phyloP scores from a whole-genome alignment of 768 basidiomycete species.

The Leccinum uliginosum region DNA sequence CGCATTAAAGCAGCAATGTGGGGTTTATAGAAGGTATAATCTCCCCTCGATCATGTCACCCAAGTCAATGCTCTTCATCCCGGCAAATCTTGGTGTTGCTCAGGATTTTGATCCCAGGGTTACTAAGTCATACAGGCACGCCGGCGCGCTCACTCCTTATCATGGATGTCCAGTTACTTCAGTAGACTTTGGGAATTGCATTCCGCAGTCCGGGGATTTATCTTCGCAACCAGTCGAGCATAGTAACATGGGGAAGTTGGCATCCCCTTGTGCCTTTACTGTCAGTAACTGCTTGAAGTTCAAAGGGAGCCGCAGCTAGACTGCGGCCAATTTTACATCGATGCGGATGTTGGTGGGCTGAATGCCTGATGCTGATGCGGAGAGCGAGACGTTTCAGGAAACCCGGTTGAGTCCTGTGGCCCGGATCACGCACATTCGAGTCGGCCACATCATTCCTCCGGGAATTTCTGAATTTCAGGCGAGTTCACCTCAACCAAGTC shows the following conservation, averaged over 20 bases:
- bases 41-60: constrained; percentile 8
- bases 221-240: not conserved
- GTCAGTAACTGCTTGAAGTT: not conserved
- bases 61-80: not conserved
- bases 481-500: not conserved
- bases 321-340: not conserved
- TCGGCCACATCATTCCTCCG: no score
- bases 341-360: not conserved
- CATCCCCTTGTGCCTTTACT: not conserved
- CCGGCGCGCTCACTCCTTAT: no score
- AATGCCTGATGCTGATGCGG: no score
- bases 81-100: not conserved
- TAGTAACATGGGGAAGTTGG: not conserved
- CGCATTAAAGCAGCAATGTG: not conserved
- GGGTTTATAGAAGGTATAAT: not conserved
- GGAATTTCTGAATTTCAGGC: no score
- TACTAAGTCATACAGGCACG: no score
- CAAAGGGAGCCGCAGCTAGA: not conserved
- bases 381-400: no score
- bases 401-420: no score
- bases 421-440: no score
- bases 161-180: not conserved
- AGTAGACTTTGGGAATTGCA: not conserved
- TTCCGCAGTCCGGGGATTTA: not conserved
- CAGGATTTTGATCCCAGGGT: constrained; percentile 3